Evolutionary conservation across 805 yeast genomes (phyloP).

Genomic region (Yamadazyma kitorensis): DNA sequence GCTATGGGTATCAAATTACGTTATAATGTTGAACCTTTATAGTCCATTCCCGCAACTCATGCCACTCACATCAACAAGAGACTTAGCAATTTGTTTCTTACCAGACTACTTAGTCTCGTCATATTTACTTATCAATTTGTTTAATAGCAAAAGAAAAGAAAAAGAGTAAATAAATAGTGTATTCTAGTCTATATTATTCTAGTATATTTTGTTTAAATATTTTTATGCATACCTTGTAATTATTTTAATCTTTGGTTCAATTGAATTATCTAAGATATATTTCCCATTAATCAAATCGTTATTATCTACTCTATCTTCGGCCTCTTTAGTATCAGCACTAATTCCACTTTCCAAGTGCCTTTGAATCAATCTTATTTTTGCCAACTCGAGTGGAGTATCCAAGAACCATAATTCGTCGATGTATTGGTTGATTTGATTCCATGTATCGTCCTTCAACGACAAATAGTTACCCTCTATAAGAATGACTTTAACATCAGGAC

Average conservation of each 20-base stretch:
- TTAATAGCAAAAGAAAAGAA: not conserved
- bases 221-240: constrained; percentile 4
- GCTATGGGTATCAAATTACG: constrained; percentile 97
- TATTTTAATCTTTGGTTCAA: constrained; percentile 15
- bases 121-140: too few relatives aligned
- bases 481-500: constrained; percentile 48
- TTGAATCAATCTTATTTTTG: constrained; percentile 57
- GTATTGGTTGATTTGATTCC: constrained; percentile 48
- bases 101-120: too few relatives aligned
- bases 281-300: constrained; percentile 69
- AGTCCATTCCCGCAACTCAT: too few relatives aligned
- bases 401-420: constrained; percentile 52
- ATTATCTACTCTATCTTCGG: constrained; percentile 42
- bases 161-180: not conserved
- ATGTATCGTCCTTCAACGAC: constrained; percentile 53
- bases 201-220: too few relatives aligned
- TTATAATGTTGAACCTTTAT: constrained; percentile 71
- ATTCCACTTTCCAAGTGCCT: constrained; percentile 66
- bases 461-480: constrained; percentile 79
- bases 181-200: not conserved
- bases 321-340: constrained; percentile 36
- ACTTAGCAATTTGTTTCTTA: constrained; percentile 5
- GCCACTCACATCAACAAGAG: too few relatives aligned
- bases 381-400: constrained; percentile 40
- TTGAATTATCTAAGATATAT: constrained; percentile 25